Conservation (phyloP, 2,329 filamentous ascomycete genomes). For the Cladosporium colombiae region DNA sequence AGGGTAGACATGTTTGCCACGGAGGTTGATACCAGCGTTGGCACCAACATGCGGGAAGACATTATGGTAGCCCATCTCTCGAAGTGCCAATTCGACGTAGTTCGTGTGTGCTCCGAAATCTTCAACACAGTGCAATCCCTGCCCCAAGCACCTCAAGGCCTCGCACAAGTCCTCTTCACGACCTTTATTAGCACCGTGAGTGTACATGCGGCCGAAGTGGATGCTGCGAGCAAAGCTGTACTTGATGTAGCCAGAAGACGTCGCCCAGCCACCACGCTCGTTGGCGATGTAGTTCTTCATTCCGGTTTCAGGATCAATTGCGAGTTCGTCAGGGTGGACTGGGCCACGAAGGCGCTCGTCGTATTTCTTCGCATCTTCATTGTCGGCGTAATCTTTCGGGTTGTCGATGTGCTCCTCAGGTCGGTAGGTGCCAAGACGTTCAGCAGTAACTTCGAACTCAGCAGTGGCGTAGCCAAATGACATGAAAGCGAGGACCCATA, state of each 20-base stretch:
- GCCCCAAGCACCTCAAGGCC: conserved; percentile 53
- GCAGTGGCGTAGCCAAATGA: conserved; percentile 58
- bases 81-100: conserved; percentile 55
- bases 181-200: conserved; percentile 44
- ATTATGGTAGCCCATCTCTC: conserved; percentile 52
- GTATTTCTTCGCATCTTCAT: conserved; percentile 77
- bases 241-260: conserved; percentile 69
- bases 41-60: conserved; percentile 56
- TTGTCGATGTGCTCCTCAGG: conserved; percentile 59
- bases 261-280: conserved; percentile 83
- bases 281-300: conserved; percentile 99
- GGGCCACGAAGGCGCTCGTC: conserved; percentile 81
- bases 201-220: conserved; percentile 51
- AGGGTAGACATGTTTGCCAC: conserved; percentile 51
- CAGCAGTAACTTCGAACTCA: conserved; percentile 58
- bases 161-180: conserved; percentile 51
- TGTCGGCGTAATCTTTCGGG: conserved; percentile 70
- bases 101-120: conserved; percentile 59
- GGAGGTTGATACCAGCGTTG: conserved; percentile 47
- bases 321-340: conserved; percentile 54
- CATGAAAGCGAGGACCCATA: conserved; percentile 59
- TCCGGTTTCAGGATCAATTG: conserved; percentile 61
- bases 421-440: conserved; percentile 52
- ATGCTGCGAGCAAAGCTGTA: conserved; percentile 50
- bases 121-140: conserved; percentile 55